Conservation (phyloP, 805 yeast genomes). For the Saccharomycopsis capsularis region DNA sequence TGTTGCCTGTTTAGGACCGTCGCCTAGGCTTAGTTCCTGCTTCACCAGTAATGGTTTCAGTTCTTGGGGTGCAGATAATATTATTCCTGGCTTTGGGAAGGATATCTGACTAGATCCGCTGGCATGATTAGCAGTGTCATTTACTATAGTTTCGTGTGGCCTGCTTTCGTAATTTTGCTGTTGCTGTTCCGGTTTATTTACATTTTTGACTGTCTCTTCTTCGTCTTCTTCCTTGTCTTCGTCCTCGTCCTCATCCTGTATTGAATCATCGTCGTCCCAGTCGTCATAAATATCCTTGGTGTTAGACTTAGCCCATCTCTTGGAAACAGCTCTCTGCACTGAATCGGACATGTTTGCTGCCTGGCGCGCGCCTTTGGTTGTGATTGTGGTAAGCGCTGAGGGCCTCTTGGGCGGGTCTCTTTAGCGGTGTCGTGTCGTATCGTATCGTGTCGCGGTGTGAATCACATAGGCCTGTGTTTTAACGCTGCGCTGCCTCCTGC, state of each 20-base stretch:
- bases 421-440: too few species aligned
- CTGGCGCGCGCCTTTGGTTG: too few species aligned
- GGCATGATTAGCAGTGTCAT: not conserved
- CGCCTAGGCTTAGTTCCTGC: not conserved
- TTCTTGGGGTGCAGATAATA: not conserved
- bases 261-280: slow-evolving; percentile 12
- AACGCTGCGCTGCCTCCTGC: too few species aligned
- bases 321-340: slow-evolving; percentile 14
- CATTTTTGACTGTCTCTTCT: too few species aligned
- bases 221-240: slow-evolving; percentile 6
- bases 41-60: not conserved
- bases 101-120: too few species aligned
- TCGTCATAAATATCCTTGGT: slow-evolving; percentile 14
- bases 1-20: not conserved
- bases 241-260: slow-evolving; percentile 9
- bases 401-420: too few species aligned
- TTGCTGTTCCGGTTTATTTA: not conserved
- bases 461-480: too few species aligned
- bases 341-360: not conserved
- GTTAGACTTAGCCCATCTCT: slow-evolving; percentile 13
- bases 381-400: too few species aligned
- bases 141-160: not conserved
- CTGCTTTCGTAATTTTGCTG: not conserved
- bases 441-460: too few species aligned
- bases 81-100: not conserved